Base-by-base conservation (phyloP, 257 asterid genomes). In the Capsicum pubescens region DNA sequence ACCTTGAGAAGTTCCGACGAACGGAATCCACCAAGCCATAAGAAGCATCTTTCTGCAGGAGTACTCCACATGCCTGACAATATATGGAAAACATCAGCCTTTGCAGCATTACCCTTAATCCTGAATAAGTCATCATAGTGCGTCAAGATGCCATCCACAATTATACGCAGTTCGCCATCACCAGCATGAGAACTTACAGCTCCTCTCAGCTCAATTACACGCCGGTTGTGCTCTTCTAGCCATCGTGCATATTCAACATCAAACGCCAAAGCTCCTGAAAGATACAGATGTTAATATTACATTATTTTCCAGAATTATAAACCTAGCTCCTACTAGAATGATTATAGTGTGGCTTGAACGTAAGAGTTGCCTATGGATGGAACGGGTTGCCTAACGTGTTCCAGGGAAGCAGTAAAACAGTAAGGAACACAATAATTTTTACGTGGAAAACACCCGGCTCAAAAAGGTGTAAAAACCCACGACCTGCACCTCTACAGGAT, bases 31-130 rank as follows among this genome's bases (percentile, higher is more conserved):
- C 99, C 99, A 21, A 95, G 97, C 99, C 99, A 94, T 74, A 94
- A 90, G 88, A 95, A 95, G 89, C 99, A 95, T 84, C 99, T 90
- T 86, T 95, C 99, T 50, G 99, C 97, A 42, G 99, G 98, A 12
- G 99, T 95, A 85, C 92, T 93, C 99, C 99, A 95, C 98, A 94
- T 95, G 89, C 99, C 99, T 4, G 99, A 95, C 87, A 95, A 87
- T 72, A 95, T 92, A 89, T 95, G 99, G 78, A 95, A 95, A 88
- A 95, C 99, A 12, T 95, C 99, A 19, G 97, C 87, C 87, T 96
- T 96, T 16, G 99, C 98, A 82, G 98, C 99, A 36, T 92, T 98
- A 17, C 93, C 98, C 87, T 96, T 96, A 86, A 96, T 92, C 93
- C 92, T 91, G 87, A 93, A 94, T 64, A 94, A 91, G 74, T 94